These are phyloP conservation scores for Schizophyllum amplum DNA, from an alignment of 1,284 basidiomycete species.

Conservation along the genomic window DNA sequence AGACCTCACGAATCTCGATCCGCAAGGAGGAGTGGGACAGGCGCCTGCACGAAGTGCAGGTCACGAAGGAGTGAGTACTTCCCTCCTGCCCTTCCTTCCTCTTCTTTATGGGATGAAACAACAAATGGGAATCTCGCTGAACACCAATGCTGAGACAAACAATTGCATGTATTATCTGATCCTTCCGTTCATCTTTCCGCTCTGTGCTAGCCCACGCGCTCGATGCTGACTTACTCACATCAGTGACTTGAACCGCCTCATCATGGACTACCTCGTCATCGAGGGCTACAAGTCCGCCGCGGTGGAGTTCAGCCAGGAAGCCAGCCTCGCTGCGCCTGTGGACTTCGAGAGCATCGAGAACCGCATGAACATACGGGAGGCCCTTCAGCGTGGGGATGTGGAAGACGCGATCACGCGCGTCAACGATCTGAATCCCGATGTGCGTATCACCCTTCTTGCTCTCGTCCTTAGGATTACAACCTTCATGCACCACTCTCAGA, in stretches of 20 bases:
- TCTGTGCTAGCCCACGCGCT: slow-evolving; percentile 25
- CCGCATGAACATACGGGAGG: slow-evolving; percentile 89
- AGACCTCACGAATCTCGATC: slow-evolving; percentile 44
- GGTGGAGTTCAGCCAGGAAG: slow-evolving; percentile 88
- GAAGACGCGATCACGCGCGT: slow-evolving; percentile 90
- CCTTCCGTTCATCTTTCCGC: slow-evolving; percentile 11
- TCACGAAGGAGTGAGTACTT: slow-evolving; percentile 67
- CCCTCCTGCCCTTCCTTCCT: background rate
- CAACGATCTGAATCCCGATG: slow-evolving; percentile 96
- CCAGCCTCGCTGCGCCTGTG: slow-evolving; percentile 66
- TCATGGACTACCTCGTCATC: slow-evolving; percentile 97
- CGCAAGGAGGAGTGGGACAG: slow-evolving; percentile 70
- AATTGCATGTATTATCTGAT: slow-evolving; percentile 79
- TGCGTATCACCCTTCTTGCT: slow-evolving; percentile 40
- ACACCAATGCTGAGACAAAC: slow-evolving; percentile 48
- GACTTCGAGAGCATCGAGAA: slow-evolving; percentile 92
- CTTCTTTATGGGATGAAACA: slow-evolving; percentile 45
- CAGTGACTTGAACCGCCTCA: slow-evolving; percentile 89
- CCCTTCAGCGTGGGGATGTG: slow-evolving; percentile 89
- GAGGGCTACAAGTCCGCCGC: slow-evolving; percentile 97
- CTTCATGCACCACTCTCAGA: slow-evolving; percentile 99
- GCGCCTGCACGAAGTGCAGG: slow-evolving; percentile 63
- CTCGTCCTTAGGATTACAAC: slow-evolving; percentile 57
- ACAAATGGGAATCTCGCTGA: slow-evolving; percentile 89
- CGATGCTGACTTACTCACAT: slow-evolving; percentile 18